phyloP scores from a whole-genome alignment of 148 eudicot species.

The Hydrangea macrophylla region DNA sequence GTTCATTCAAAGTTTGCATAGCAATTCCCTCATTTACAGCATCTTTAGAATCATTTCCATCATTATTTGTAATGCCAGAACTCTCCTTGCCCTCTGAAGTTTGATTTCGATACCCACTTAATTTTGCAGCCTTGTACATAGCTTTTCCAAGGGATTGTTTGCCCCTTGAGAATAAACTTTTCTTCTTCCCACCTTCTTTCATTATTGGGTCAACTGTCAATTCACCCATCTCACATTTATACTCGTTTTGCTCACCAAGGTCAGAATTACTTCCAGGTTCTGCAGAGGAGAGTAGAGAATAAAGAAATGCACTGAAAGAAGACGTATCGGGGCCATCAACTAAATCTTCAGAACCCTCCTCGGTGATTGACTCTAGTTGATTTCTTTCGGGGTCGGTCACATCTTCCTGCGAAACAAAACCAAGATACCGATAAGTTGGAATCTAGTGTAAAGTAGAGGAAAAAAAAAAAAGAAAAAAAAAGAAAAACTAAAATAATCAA shows the following conservation, averaged over 20 bases:
- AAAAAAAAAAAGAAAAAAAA: background rate
- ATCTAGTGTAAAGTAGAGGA: background rate
- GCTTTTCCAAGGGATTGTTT: slow-evolving; percentile 76
- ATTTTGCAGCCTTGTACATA: slow-evolving; percentile 58
- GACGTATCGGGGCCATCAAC: slow-evolving; percentile 90
- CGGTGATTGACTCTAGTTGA: slow-evolving; percentile 37
- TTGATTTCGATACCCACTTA: slow-evolving; percentile 57
- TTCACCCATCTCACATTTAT: slow-evolving; percentile 28
- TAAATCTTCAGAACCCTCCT: slow-evolving; percentile 42
- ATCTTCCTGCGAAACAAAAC: slow-evolving; percentile 39
- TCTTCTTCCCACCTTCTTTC: slow-evolving; percentile 61
- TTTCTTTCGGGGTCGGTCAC: slow-evolving; percentile 31
- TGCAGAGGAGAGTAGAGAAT: slow-evolving; percentile 51
- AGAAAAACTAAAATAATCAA: background rate
- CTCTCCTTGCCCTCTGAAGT: slow-evolving; percentile 39
- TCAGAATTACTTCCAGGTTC: slow-evolving; percentile 32
- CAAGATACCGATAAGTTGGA: background rate
- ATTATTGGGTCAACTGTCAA: slow-evolving; percentile 23
- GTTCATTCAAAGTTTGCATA: slow-evolving; percentile 31
- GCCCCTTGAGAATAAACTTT: slow-evolving; percentile 65
- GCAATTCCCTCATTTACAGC: slow-evolving; percentile 32
- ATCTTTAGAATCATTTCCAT: slow-evolving; percentile 28
- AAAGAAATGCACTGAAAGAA: slow-evolving; percentile 83
- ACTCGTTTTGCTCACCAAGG: slow-evolving; percentile 21
- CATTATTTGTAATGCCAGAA: slow-evolving; percentile 27